Conservation (phyloP, 164 flowering plant species). For the Taxillus chinensis region DNA sequence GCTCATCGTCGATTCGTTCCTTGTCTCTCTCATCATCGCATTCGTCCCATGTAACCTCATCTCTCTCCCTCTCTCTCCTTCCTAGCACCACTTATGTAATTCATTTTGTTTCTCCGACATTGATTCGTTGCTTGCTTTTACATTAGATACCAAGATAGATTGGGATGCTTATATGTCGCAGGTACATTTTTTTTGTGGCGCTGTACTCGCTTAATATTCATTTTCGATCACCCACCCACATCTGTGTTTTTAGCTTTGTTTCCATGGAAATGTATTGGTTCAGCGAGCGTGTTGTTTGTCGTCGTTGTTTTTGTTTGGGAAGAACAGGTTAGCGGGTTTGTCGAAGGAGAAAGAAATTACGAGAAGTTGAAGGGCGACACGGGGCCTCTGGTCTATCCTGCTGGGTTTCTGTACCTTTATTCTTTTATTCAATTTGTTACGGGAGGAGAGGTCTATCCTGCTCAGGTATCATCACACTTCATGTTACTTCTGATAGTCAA, state of each 20-base stretch:
- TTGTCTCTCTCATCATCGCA: conserved; percentile 57
- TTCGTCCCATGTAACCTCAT: conserved; percentile 71
- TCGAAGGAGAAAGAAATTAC: conserved; percentile 88
- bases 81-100: not conserved
- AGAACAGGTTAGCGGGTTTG: conserved; percentile 78
- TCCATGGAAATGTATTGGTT: not conserved
- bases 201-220: not conserved
- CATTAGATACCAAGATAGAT: conserved; percentile 88
- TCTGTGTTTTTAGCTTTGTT: not conserved
- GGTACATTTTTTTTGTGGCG: conserved; percentile 26
- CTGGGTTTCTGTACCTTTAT: conserved; percentile 88
- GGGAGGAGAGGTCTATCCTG: conserved; percentile 71
- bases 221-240: not conserved
- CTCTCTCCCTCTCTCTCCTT: not conserved
- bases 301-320: conserved; percentile 1
- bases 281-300: not conserved
- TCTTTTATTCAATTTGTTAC: conserved; percentile 70
- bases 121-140: not conserved
- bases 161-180: conserved; percentile 99
- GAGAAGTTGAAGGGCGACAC: conserved; percentile 80
- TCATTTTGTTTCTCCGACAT: not conserved
- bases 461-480: conserved; percentile 51
- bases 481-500: no score
- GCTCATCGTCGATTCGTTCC: conserved; percentile 52
- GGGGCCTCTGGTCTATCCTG: conserved; percentile 93